Conservation (phyloP, 192 early-diverging fungal genomes). For the Coemansia sp. region DNA sequence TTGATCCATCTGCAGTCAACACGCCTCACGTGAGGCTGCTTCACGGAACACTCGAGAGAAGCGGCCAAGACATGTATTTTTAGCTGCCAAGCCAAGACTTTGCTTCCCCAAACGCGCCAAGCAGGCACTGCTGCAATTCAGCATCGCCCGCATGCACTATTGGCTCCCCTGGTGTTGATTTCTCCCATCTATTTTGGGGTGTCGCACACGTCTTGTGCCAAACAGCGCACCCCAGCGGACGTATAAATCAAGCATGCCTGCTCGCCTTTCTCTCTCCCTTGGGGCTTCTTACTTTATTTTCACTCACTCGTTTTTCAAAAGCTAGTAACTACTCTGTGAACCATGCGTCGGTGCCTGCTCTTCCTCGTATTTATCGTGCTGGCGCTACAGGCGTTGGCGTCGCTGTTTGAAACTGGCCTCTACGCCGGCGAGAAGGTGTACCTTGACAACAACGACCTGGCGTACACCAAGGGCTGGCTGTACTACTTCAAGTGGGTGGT, state of each 20-base stretch:
- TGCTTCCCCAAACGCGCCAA: not conserved
- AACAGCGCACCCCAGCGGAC: not conserved
- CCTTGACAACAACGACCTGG: slow-evolving; percentile 41
- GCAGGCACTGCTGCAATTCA: not conserved
- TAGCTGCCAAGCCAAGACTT: not conserved
- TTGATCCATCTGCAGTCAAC: not conserved
- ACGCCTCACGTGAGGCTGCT: not conserved
- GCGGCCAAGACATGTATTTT: not conserved
- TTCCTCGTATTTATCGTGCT: slow-evolving; percentile 29
- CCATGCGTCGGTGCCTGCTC: slow-evolving; percentile 33
- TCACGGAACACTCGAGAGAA: not conserved
- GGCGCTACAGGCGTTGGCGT: slow-evolving; percentile 32
- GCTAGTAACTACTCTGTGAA: slow-evolving; percentile 2
- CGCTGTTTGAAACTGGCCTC: slow-evolving; percentile 43
- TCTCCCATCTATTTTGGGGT: not conserved
- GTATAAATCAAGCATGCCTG: not conserved
- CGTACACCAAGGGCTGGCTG: slow-evolving; percentile 49
- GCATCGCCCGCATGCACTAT: not conserved
- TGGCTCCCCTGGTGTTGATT: not conserved
- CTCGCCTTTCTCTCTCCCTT: not conserved
- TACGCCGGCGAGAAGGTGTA: slow-evolving; percentile 48
- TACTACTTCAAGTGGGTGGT: slow-evolving; percentile 55
- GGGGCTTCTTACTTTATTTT: not conserved
- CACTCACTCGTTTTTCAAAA: slow-evolving; percentile 1
- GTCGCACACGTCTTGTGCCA: not conserved